Evolutionary conservation across 768 basidiomycete genomes (phyloP), one percentile per base, ranked within the genome.

Genomic region (Termitomyces sp.): DNA sequence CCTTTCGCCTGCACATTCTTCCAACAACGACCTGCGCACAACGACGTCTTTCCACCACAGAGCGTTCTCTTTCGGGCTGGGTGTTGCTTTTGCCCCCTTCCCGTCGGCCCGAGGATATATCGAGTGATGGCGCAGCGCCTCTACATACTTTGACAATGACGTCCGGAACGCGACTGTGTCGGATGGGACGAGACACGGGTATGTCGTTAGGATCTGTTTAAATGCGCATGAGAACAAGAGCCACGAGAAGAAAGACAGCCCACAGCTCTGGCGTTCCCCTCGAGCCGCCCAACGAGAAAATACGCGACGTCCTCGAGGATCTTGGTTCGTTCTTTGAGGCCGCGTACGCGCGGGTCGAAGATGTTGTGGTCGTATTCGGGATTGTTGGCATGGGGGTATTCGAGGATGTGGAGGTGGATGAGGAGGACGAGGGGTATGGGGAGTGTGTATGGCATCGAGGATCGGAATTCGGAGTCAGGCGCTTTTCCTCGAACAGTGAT

Each of bases 11-110:
- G 69, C 62, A 60, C 80, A 83, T 59, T 83, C 81, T 56, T 83
- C 82, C 27, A 83, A 62, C 25, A 83, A 60, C 8, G 82, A 82
- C 61, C 78, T 83, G 28, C 82, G 73, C 3, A 82, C 79, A 4
- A 81, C 70, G 3, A 82, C 74, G 50, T 81, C 78, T 64, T 74
- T 80, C 83, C 83, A 84, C 82, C 82, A 83, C 76, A 72, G 76
- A 3, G 69, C 11, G 7, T 17, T 5, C n/a, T 57, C 52, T 10
- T 56, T 59, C 48, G 30, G 17, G 30, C 32, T 34, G 10, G 45
- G 48, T 44, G 57, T 63, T 2, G 48, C 40, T 28, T 70, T 71
- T 12, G 45, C 1, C 1, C 34, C 34, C 34, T 32, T 37, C 35
- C 10, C 16, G 3, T 37, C 10, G n/a, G 28, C 40, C 30, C 35